Conservation (phyloP, 164 flowering plant species). For the Liquidambar formosana region DNA sequence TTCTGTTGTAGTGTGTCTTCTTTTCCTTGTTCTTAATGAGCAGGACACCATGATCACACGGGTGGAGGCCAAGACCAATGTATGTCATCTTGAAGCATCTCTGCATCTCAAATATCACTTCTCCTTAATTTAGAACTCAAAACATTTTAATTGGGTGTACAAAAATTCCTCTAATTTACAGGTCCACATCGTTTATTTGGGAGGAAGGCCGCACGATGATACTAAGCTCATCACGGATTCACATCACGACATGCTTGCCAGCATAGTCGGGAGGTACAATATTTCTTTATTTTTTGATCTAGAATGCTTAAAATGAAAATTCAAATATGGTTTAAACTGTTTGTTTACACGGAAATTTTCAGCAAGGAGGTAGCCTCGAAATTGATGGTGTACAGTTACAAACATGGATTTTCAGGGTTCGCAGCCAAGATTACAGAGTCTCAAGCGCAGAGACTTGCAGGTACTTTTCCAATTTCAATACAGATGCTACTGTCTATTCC, state of each 20-base stretch:
- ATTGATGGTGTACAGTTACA: conserved; percentile 46
- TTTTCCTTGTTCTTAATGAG: conserved; percentile 1
- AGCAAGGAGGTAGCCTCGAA: conserved; percentile 41
- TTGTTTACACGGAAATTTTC: conserved; percentile 5
- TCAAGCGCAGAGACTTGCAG: conserved; percentile 39
- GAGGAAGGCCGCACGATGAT: conserved; percentile 39
- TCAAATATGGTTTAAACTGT: not conserved
- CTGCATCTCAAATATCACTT: not conserved
- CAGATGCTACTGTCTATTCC: not conserved
- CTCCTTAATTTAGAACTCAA: not conserved
- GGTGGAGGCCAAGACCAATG: conserved; percentile 14
- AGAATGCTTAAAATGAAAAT: not conserved
- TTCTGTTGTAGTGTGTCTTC: not conserved
- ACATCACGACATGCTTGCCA: conserved; percentile 41
- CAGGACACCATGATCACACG: not conserved
- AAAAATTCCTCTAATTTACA: conserved; percentile 12
- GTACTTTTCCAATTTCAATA: conserved; percentile 16
- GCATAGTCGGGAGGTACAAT: conserved; percentile 41
- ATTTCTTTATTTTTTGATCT: not conserved
- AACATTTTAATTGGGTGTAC: not conserved
- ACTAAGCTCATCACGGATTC: conserved; percentile 18
- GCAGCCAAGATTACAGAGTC: conserved; percentile 46
- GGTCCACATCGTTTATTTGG: conserved; percentile 50
- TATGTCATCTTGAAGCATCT: not conserved
- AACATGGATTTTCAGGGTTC: conserved; percentile 62